Evolutionary conservation across 495 filamentous ascomycete genomes (phyloP).

Genomic region (Tuber microsphaerosporum): DNA sequence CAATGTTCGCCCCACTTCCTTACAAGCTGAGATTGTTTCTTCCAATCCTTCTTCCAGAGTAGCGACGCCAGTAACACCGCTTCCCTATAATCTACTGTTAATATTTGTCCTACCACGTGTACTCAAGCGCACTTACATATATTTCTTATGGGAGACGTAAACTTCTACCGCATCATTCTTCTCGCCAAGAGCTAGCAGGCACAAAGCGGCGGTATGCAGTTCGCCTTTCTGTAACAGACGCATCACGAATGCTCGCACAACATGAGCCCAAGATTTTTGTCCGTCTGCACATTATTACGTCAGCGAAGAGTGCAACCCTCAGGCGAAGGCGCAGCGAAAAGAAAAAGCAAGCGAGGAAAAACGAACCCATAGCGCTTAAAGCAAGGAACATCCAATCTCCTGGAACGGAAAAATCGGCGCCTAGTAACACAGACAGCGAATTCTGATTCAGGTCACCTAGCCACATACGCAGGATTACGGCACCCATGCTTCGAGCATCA

Average conservation of each 20-base stretch:
- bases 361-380: constrained; percentile 68
- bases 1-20: constrained; percentile 93
- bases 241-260: constrained; percentile 87
- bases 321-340: neutral
- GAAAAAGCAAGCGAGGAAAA: neutral
- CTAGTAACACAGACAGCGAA: constrained; percentile 39
- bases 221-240: constrained; percentile 82
- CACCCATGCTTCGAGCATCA: constrained; percentile 39
- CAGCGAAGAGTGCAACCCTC: constrained; percentile 7
- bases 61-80: constrained; percentile 43
- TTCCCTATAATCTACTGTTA: constrained; percentile 31
- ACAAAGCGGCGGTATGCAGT: constrained; percentile 81
- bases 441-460: constrained; percentile 66
- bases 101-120: constrained; percentile 45
- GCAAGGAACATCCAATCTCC: constrained; percentile 97
- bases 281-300: constrained; percentile 45
- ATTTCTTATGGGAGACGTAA: constrained; percentile 83
- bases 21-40: constrained; percentile 76
- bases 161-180: constrained; percentile 92
- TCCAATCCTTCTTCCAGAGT: constrained; percentile 61
- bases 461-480: constrained; percentile 53
- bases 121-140: constrained; percentile 83
- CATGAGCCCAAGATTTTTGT: constrained; percentile 73
- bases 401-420: constrained; percentile 72
- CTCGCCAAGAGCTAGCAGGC: constrained; percentile 85